phyloP scores from a whole-genome alignment of 2,329 filamentous ascomycete genomes.

The Fusarium equiseti region DNA sequence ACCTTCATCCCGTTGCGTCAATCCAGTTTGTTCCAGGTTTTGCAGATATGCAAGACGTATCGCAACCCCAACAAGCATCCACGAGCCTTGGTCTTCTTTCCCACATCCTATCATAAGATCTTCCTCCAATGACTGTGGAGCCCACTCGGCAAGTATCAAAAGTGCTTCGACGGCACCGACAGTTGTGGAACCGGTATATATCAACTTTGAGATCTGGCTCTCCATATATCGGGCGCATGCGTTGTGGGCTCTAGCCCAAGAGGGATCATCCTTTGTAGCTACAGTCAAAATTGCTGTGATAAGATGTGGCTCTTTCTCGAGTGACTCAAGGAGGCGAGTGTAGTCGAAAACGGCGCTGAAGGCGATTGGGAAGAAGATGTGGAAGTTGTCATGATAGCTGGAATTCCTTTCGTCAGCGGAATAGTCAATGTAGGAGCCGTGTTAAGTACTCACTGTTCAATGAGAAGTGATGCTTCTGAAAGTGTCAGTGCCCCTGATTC shows the following conservation, averaged over 20 bases:
- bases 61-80: slow-evolving; percentile 81
- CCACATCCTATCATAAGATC: slow-evolving; percentile 75
- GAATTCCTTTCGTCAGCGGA: slow-evolving; percentile 12
- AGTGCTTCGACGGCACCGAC: slow-evolving; percentile 79
- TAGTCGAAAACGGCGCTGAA: slow-evolving; percentile 69
- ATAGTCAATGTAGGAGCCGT: neutral
- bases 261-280: slow-evolving; percentile 76
- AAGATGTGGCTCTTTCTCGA: slow-evolving; percentile 72
- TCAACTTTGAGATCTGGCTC: slow-evolving; percentile 72
- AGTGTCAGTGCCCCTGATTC: slow-evolving; percentile 48
- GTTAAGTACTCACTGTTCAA: slow-evolving; percentile 45
- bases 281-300: slow-evolving; percentile 78
- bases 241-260: slow-evolving; percentile 72
- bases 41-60: slow-evolving; percentile 78
- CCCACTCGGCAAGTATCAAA: slow-evolving; percentile 79
- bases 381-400: slow-evolving; percentile 74
- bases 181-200: slow-evolving; percentile 74
- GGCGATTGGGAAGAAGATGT: slow-evolving; percentile 77
- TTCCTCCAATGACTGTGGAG: slow-evolving; percentile 72
- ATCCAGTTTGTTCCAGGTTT: slow-evolving; percentile 75
- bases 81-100: slow-evolving; percentile 79
- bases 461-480: slow-evolving; percentile 44
- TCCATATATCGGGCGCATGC: slow-evolving; percentile 79
- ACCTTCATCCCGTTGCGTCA: slow-evolving; percentile 70
- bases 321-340: slow-evolving; percentile 65